phyloP scores from a whole-genome alignment of 768 basidiomycete genomes.

The Nevesoporus exiguus region DNA sequence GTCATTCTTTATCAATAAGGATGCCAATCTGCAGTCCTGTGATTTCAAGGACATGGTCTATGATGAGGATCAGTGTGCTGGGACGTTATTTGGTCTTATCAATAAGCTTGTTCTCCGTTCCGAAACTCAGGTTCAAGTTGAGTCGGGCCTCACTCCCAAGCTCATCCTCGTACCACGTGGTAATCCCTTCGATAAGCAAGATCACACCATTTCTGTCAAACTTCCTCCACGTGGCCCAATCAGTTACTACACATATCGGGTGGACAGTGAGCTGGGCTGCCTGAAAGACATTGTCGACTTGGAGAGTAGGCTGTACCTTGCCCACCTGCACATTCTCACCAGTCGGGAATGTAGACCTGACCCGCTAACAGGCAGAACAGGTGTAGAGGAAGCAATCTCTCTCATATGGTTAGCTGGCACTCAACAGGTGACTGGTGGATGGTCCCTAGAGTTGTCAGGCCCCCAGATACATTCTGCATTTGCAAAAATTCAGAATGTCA shows the following conservation, averaged over 20 bases:
- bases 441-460: neutral
- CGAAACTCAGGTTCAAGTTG: neutral
- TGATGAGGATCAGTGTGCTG: neutral
- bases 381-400: neutral
- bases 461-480: neutral
- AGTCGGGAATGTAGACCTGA: neutral
- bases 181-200: no score
- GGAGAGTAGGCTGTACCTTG: neutral
- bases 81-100: neutral
- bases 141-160: neutral
- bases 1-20: neutral
- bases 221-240: no score
- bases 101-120: neutral
- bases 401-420: neutral
- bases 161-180: neutral
- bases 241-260: neutral
- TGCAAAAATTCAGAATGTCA: neutral
- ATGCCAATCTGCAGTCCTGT: neutral
- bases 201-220: no score
- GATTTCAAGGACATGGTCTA: neutral
- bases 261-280: neutral
- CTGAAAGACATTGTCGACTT: neutral
- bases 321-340: neutral
- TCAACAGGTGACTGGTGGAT: neutral
- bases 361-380: neutral